Base-by-base conservation (phyloP, 495 filamentous ascomycete species). In the Neurospora sp. region DNA sequence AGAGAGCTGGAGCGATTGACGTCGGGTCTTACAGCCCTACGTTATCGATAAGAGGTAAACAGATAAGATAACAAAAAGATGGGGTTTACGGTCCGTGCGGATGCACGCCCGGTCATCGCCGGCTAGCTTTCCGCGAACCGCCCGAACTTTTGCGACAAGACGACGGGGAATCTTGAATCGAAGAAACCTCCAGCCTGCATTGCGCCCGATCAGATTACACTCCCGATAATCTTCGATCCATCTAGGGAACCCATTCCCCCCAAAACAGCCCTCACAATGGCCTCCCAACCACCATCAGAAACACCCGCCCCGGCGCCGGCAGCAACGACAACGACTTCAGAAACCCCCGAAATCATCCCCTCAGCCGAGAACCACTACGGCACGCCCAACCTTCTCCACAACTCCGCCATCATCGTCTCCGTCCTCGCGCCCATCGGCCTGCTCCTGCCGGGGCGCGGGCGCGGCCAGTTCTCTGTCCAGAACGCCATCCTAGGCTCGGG, bases 361-460 rank as follows among this genome's bases (percentile, higher is more conserved):
- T 66, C 54, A 35, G 54, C 54, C 27, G 54, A 66, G 54, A 75
- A 74, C 38, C 73, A 59, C 39, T 6, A 76, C 69, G 75, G 72
- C 44, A 75, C 73, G 69, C 72, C 74, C 72, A 81, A 83, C 35
- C 82, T 91, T 76, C 80, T 88, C 69, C 88, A 89, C 84, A 87
- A 88, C 78, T 76, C 87, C 71, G 89, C 93, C 11, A 77, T 90
- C 10, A 86, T 81, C 70, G 87, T 91, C 77, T 84, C 95, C 71
- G 75, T 97, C 72, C 84, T 88, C 38, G 89, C 89, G 44, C 93
- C 94, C 2, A 76, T 92, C 70, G 88, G 93, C 42, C 86, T 92
- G 70, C 82, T 89, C 73, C 86, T 97, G 16, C 95, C 95, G 4
- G 92, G 93, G 0, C 91, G 94, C 59, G 93, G 93, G 79, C 83